Evolutionary conservation across 2,329 filamentous ascomycete species (phyloP).

Genomic region (Coleophoma crateriformis): DNA sequence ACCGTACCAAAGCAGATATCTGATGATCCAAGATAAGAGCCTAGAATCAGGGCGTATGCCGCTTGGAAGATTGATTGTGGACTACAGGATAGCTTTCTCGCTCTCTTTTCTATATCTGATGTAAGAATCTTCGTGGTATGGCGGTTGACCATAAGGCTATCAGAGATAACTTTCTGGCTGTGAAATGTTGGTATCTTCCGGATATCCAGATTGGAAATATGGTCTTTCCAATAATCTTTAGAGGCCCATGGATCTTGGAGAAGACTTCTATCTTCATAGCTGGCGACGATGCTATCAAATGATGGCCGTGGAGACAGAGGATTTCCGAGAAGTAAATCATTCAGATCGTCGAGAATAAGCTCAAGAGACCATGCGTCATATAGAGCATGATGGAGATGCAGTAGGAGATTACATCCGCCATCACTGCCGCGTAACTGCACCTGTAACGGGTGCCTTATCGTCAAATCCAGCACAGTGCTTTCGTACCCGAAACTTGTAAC

Average conservation of each 20-base stretch:
- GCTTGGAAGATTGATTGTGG: slow-evolving; percentile 73
- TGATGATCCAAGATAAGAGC: slow-evolving; percentile 53
- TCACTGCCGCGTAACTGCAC: slow-evolving; percentile 44
- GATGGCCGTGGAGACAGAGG: slow-evolving; percentile 38
- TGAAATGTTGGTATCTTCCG: slow-evolving; percentile 54
- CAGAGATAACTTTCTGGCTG: slow-evolving; percentile 24
- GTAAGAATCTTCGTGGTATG: slow-evolving; percentile 26
- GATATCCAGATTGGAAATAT: slow-evolving; percentile 53
- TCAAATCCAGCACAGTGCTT: slow-evolving; percentile 29
- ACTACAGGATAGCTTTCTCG: slow-evolving; percentile 30
- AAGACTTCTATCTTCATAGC: slow-evolving; percentile 31
- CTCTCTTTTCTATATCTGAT: slow-evolving; percentile 15
- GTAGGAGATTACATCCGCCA: slow-evolving; percentile 24
- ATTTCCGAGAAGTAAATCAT: slow-evolving; percentile 29
- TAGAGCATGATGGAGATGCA: slow-evolving; percentile 70
- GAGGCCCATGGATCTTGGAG: slow-evolving; percentile 32
- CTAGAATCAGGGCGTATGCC: slow-evolving; percentile 60
- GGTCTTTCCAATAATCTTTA: slow-evolving; percentile 63
- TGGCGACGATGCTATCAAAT: slow-evolving; percentile 54
- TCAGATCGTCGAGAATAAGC: slow-evolving; percentile 63
- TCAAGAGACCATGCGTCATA: slow-evolving; percentile 96
- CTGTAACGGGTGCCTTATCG: slow-evolving; percentile 45
- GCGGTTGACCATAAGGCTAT: slow-evolving; percentile 21
- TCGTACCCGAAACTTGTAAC: slow-evolving; percentile 32
- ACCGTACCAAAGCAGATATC: slow-evolving; percentile 76